Percentiles rank a stretch among this genome's conserved stretches.
phyloP scores from a whole-genome alignment of 2,329 filamentous ascomycete genomes.

The Pestalotiopsis sp. region DNA sequence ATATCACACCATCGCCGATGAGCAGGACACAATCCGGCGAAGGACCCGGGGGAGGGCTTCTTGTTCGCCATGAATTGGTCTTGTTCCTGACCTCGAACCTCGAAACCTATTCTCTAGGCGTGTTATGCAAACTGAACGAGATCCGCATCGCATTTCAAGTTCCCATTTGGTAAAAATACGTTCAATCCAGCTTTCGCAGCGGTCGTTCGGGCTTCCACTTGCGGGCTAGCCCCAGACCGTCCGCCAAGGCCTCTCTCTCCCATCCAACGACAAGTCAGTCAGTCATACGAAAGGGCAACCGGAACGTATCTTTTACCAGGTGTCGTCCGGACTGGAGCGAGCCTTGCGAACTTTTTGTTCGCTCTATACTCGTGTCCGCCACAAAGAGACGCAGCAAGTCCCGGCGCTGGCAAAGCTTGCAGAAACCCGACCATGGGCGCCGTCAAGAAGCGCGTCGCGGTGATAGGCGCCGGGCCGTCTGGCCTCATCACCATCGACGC shows the following conservation, averaged over 20 bases:
- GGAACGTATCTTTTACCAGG: not conserved
- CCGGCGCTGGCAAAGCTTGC: not conserved
- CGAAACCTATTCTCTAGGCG: too few relatives aligned
- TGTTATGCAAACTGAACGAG: too few relatives aligned
- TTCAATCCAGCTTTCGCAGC: not conserved
- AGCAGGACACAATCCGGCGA: not conserved
- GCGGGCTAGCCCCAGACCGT: not conserved
- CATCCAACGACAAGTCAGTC: too few relatives aligned
- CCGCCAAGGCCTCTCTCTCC: not conserved
- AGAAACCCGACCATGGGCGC: not conserved
- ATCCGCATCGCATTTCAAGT: too few relatives aligned
- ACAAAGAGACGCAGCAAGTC: not conserved
- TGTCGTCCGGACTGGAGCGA: not conserved
- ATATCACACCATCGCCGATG: constrained; percentile 9
- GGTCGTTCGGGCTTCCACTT: not conserved
- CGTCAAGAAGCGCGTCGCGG: constrained; percentile 44
- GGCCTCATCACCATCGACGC: constrained; percentile 63
- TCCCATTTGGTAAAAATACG: too few relatives aligned
- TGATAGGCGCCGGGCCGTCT: constrained; percentile 62
- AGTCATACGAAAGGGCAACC: not conserved
- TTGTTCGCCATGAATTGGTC: too few relatives aligned
- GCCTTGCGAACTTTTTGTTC: not conserved
- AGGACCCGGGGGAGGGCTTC: too few relatives aligned
- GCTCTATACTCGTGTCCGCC: not conserved
- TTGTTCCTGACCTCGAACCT: too few relatives aligned